Evolutionary conservation across 2,329 filamentous ascomycete species (phyloP).

Genomic region (Alternaria tenuissima): DNA sequence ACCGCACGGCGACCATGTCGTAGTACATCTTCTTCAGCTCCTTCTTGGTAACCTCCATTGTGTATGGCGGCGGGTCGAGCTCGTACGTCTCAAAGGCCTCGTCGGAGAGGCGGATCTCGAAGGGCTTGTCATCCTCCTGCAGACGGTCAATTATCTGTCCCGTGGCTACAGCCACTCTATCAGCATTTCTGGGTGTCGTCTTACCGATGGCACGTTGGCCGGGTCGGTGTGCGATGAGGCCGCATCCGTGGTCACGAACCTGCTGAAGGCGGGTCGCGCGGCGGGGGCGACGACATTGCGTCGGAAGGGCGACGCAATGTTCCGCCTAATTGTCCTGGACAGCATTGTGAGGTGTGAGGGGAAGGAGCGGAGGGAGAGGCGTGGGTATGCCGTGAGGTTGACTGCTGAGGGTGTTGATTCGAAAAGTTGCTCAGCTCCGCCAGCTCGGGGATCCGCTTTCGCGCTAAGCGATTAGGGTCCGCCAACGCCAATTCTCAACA

Average conservation of each 20-base stretch:
- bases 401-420: slow-evolving; percentile 28
- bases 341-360: slow-evolving; percentile 46
- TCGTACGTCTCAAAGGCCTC: slow-evolving; percentile 99
- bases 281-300: slow-evolving; percentile 49
- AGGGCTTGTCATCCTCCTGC: slow-evolving; percentile 92
- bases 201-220: slow-evolving; percentile 72
- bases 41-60: slow-evolving; percentile 92
- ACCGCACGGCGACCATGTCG: slow-evolving; percentile 95
- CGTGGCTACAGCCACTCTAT: not conserved
- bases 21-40: slow-evolving; percentile 99
- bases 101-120: slow-evolving; percentile 90
- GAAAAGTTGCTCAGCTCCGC: slow-evolving; percentile 32
- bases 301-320: slow-evolving; percentile 51
- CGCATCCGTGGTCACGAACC: slow-evolving; percentile 93
- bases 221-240: slow-evolving; percentile 90
- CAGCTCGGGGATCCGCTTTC: slow-evolving; percentile 29
- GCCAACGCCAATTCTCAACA: slow-evolving; percentile 17
- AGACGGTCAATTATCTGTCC: slow-evolving; percentile 31
- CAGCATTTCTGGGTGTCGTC: slow-evolving; percentile 34
- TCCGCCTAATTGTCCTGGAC: slow-evolving; percentile 52
- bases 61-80: slow-evolving; percentile 94
- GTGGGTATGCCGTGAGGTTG: slow-evolving; percentile 19
- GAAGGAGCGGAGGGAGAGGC: slow-evolving; percentile 28
- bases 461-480: slow-evolving; percentile 21
- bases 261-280: slow-evolving; percentile 60